Percentiles rank a stretch among this genome's conserved stretches.
These are phyloP conservation scores for Cryptococcus sp. DNA, from an alignment of 1,284 basidiomycete species.

Conservation along the genomic window DNA sequence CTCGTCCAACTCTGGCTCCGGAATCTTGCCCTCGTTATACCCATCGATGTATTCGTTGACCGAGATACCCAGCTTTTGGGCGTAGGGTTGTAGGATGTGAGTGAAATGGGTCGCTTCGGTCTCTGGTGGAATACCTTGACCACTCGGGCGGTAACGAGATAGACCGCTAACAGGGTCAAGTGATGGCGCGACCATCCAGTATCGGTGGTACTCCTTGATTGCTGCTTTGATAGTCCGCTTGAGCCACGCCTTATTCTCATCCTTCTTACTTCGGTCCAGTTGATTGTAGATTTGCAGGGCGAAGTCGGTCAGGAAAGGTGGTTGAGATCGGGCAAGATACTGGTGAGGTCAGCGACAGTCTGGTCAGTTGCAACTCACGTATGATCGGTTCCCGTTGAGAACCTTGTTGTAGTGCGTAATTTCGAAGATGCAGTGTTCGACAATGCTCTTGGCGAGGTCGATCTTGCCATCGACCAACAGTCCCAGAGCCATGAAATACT, in stretches of 20 bases:
- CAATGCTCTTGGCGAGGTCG: conserved; percentile 92
- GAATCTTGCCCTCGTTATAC: conserved; percentile 82
- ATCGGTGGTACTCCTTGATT: conserved; percentile 97
- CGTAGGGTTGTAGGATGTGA: conserved; percentile 92
- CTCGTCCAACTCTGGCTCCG: conserved; percentile 88
- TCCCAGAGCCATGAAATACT: conserved; percentile 63
- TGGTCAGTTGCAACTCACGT: conserved; percentile 32
- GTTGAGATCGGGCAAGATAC: conserved; percentile 94
- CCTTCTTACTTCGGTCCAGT: conserved; percentile 78
- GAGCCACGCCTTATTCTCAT: conserved; percentile 85
- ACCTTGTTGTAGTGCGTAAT: conserved; percentile 94
- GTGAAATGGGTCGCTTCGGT: conserved; percentile 98
- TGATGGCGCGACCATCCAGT: conserved; percentile 92
- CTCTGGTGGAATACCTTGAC: conserved; percentile 95
- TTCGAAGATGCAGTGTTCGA: conserved; percentile 98
- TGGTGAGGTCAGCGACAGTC: conserved; percentile 51
- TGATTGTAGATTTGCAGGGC: conserved; percentile 97
- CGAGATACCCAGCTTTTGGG: conserved; percentile 88
- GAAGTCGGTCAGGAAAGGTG: conserved; percentile 98
- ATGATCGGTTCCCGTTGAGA: conserved; percentile 53
- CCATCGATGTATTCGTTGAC: conserved; percentile 96
- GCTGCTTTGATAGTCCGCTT: conserved; percentile 93
- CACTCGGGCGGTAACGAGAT: conserved; percentile 89
- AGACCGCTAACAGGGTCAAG: conserved; percentile 91
- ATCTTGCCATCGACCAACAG: conserved; percentile 92